These are phyloP conservation scores for Fusarium metavorans DNA, from an alignment of 2,329 filamentous ascomycete genomes.

Conservation along the genomic window DNA sequence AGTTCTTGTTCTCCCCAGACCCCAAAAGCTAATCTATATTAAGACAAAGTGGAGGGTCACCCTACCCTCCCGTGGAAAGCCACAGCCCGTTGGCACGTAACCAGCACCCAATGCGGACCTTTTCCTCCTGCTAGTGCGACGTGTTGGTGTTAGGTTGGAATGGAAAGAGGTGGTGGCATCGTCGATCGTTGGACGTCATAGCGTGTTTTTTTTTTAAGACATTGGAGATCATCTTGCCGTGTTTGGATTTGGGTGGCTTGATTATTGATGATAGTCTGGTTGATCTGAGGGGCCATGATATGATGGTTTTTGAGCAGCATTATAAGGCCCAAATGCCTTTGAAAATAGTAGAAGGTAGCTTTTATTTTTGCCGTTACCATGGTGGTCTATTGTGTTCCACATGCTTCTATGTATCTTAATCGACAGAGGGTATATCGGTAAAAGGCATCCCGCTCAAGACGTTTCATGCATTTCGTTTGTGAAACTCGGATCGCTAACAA, in stretches of 20 bases:
- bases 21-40: not conserved
- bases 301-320: not conserved
- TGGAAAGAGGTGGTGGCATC: not conserved
- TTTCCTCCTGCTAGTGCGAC: not conserved
- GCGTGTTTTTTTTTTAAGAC: not conserved
- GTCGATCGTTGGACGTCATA: not conserved
- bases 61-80: not conserved
- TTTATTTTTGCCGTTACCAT: no score
- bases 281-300: not conserved
- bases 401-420: not conserved
- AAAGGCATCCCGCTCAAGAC: not conserved
- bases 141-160: not conserved
- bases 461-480: not conserved
- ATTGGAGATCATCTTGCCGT: not conserved
- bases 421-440: not conserved
- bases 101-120: not conserved
- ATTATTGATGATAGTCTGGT: not conserved
- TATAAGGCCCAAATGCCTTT: no score
- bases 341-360: no score
- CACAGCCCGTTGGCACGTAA: not conserved
- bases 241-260: not conserved
- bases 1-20: not conserved
- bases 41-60: not conserved
- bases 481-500: conserved; percentile 1
- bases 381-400: no score